phyloP scores from a whole-genome alignment of 495 filamentous ascomycete genomes.

The Endocarpon pusillum region DNA sequence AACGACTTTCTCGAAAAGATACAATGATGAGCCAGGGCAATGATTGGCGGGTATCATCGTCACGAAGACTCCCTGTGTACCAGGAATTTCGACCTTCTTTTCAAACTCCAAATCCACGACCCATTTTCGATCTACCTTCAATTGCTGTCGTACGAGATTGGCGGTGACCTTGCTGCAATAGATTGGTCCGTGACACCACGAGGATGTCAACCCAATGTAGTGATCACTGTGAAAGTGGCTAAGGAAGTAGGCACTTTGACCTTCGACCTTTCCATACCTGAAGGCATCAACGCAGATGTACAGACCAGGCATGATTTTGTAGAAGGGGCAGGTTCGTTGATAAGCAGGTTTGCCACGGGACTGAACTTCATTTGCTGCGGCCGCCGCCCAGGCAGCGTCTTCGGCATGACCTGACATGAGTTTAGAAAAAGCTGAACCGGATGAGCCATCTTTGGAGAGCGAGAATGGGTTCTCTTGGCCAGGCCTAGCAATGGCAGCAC shows the following conservation, averaged over 20 bases:
- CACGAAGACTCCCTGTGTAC: constrained; percentile 62
- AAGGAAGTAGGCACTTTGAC: constrained; percentile 87
- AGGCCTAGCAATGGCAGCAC: constrained; percentile 52
- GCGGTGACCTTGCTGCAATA: constrained; percentile 88
- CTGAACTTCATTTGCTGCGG: constrained; percentile 59
- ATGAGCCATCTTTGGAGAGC: constrained; percentile 20
- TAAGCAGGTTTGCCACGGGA: constrained; percentile 81
- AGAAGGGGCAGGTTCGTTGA: constrained; percentile 86
- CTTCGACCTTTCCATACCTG: constrained; percentile 81
- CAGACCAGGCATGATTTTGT: constrained; percentile 89
- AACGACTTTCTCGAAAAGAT: constrained; percentile 69
- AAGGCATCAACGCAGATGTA: constrained; percentile 93
- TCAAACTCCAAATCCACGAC: constrained; percentile 80
- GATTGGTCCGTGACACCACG: constrained; percentile 86
- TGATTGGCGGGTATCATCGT: constrained; percentile 97
- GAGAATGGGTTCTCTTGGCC: constrained; percentile 60
- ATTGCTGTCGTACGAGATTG: constrained; percentile 72
- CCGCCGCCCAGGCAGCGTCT: constrained; percentile 74
- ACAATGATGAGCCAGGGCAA: constrained; percentile 86
- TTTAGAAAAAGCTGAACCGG: constrained; percentile 64
- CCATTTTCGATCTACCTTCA: constrained; percentile 73
- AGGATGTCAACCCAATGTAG: constrained; percentile 76
- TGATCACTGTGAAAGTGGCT: constrained; percentile 98
- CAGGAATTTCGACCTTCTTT: constrained; percentile 56
- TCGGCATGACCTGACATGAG: constrained; percentile 85